phyloP scores from a whole-genome alignment of 2,329 filamentous ascomycete species.

The Hirsutella rhossiliensis region DNA sequence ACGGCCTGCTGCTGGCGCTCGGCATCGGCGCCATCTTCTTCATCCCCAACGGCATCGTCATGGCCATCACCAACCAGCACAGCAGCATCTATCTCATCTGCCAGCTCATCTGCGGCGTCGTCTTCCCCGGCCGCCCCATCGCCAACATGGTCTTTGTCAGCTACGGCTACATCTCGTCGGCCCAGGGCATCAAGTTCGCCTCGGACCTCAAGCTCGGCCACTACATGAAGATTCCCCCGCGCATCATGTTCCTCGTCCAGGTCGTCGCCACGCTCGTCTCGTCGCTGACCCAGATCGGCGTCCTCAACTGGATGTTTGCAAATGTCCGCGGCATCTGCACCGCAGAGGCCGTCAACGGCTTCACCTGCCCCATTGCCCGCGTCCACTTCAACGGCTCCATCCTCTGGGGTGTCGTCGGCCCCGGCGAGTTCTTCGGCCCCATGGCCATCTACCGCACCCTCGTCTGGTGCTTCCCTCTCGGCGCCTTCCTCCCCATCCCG shows the following conservation, averaged over 20 bases:
- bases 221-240: constrained; percentile 78
- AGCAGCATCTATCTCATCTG: constrained; percentile 79
- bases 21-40: constrained; percentile 71
- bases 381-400: constrained; percentile 88
- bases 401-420: constrained; percentile 80
- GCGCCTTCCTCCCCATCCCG: constrained; percentile 60
- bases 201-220: constrained; percentile 79
- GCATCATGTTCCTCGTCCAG: constrained; percentile 68
- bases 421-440: constrained; percentile 68
- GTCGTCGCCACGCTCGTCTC: constrained; percentile 65
- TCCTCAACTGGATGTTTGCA: constrained; percentile 83
- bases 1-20: constrained; percentile 68
- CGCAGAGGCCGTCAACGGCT: constrained; percentile 67
- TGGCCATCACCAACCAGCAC: constrained; percentile 86
- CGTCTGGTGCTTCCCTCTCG: constrained; percentile 72
- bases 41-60: constrained; percentile 84
- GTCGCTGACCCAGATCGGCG: constrained; percentile 68
- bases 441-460: constrained; percentile 63
- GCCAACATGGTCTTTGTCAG: constrained; percentile 92
- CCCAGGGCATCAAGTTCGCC: constrained; percentile 81
- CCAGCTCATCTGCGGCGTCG: constrained; percentile 69
- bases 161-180: constrained; percentile 80
- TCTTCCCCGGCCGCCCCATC: constrained; percentile 75
- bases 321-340: constrained; percentile 72
- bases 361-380: constrained; percentile 75